phyloP scores from a whole-genome alignment of 441 rosid genomes.

The Aquilaria agallochum region DNA sequence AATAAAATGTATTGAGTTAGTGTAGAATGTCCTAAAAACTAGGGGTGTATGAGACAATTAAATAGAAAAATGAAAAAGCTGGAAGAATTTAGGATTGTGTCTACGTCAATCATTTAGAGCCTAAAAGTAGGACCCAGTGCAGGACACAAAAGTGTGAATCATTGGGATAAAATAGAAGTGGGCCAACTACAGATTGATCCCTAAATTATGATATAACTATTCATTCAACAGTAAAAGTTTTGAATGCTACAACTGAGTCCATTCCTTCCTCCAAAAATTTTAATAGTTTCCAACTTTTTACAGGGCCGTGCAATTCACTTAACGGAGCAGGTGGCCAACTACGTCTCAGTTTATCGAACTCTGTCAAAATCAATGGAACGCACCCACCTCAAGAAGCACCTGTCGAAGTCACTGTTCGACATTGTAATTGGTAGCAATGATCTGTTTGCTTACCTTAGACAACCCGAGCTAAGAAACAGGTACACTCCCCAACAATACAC shows the following conservation, averaged over 20 bases:
- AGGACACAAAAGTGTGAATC: neutral
- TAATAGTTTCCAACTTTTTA: too few species aligned
- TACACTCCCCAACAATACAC: slow-evolving; percentile 42
- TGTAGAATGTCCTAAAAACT: neutral
- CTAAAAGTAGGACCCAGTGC: too few species aligned
- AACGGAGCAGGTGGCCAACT: slow-evolving; percentile 49
- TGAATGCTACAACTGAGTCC: too few species aligned
- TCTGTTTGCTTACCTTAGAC: slow-evolving; percentile 41
- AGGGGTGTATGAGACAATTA: too few species aligned
- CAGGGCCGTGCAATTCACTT: slow-evolving; percentile 48
- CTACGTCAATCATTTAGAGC: neutral
- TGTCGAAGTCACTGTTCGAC: slow-evolving; percentile 46
- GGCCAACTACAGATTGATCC: slow-evolving; percentile 85
- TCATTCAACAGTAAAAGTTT: neutral
- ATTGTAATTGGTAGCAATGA: slow-evolving; percentile 70
- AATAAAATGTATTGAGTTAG: neutral
- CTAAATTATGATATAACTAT: neutral
- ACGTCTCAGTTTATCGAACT: slow-evolving; percentile 20
- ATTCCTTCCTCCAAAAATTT: too few species aligned
- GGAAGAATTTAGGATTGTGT: too few species aligned
- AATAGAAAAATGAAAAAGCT: too few species aligned
- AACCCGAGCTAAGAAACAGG: slow-evolving; percentile 28
- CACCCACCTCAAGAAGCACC: slow-evolving; percentile 28
- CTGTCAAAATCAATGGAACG: slow-evolving; percentile 32
- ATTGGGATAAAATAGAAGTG: slow-evolving; percentile 11